Percentiles rank a stretch among this genome's conserved stretches.
Evolutionary conservation across 176 grass and related monocot species (phyloP).

Genomic region (Avena insularis): DNA sequence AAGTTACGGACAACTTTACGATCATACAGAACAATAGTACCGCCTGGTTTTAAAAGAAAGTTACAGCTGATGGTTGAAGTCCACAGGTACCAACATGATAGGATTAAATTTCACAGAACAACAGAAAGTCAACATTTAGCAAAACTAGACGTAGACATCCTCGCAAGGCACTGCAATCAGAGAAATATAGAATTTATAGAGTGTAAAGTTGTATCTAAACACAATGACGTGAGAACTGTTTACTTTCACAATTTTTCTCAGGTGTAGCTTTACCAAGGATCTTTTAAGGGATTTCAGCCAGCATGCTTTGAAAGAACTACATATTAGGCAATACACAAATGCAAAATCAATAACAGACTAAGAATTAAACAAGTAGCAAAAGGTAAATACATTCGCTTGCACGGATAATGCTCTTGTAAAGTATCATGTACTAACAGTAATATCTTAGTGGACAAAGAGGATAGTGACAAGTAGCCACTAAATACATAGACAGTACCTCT

Average conservation of each 20-base stretch:
- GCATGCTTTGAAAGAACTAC: neutral
- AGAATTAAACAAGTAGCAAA: constrained; percentile 22
- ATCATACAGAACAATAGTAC: constrained; percentile 85
- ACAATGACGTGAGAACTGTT: neutral
- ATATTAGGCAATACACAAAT: neutral
- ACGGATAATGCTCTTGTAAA: constrained; percentile 21
- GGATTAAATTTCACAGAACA: constrained; percentile 31
- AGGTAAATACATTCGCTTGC: neutral
- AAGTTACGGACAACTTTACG: constrained; percentile 94
- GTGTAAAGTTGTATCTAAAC: neutral
- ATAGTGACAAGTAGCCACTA: constrained; percentile 25
- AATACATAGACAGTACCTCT: neutral
- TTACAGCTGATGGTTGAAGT: constrained; percentile 26
- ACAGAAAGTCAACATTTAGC: constrained; percentile 8
- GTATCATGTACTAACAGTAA: constrained; percentile 15
- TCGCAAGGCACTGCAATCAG: constrained; percentile 24
- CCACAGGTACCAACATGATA: constrained; percentile 12
- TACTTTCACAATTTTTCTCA: neutral
- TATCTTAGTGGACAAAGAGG: constrained; percentile 29
- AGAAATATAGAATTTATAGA: constrained; percentile 14
- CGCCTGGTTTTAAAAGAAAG: constrained; percentile 61
- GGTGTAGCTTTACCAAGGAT: neutral
- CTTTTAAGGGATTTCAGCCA: neutral
- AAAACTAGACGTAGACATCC: constrained; percentile 19
- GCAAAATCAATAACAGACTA: constrained; percentile 1